phyloP scores from a whole-genome alignment of 371 early-diverging fungal genomes.

The Synchytrium microbalum region DNA sequence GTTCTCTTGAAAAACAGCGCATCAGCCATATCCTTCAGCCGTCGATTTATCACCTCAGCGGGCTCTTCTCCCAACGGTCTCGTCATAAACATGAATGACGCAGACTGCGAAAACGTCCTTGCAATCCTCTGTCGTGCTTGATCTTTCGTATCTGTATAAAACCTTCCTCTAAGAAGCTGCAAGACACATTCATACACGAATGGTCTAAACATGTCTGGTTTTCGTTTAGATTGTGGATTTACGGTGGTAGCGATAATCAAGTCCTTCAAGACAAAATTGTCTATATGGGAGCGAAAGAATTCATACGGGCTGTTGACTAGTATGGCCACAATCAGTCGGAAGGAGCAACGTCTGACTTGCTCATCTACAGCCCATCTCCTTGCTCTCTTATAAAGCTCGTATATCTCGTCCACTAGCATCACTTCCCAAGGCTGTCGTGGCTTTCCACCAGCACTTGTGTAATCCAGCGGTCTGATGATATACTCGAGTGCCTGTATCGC shows the following conservation, averaged over 20 bases:
- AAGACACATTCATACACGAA: conserved; percentile 29
- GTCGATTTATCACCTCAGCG: conserved; percentile 20
- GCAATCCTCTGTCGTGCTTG: conserved; percentile 12
- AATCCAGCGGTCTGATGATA: conserved; percentile 34
- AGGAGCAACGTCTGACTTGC: conserved; percentile 25
- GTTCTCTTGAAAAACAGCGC: conserved; percentile 26
- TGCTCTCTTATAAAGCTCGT: conserved; percentile 29
- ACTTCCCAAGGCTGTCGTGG: conserved; percentile 10
- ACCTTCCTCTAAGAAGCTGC: conserved; percentile 35
- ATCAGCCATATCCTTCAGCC: conserved; percentile 33
- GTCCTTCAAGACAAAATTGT: conserved; percentile 22
- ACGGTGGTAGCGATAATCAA: conserved; percentile 25
- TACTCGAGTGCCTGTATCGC: conserved; percentile 35
- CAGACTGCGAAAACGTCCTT: conserved; percentile 17
- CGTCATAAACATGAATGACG: conserved; percentile 20
- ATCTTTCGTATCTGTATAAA: conserved; percentile 26
- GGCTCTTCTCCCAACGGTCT: conserved; percentile 29
- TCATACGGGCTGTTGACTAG: conserved; percentile 30
- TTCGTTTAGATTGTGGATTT: too few species aligned
- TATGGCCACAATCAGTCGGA: conserved; percentile 28
- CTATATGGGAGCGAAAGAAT: conserved; percentile 25
- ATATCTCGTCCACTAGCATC: too few species aligned
- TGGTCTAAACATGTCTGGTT: too few species aligned
- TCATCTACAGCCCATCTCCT: conserved; percentile 29
- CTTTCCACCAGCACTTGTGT: conserved; percentile 8